Base-by-base conservation (phyloP, 192 early-diverging fungal species). In the Podila clonocystis region DNA sequence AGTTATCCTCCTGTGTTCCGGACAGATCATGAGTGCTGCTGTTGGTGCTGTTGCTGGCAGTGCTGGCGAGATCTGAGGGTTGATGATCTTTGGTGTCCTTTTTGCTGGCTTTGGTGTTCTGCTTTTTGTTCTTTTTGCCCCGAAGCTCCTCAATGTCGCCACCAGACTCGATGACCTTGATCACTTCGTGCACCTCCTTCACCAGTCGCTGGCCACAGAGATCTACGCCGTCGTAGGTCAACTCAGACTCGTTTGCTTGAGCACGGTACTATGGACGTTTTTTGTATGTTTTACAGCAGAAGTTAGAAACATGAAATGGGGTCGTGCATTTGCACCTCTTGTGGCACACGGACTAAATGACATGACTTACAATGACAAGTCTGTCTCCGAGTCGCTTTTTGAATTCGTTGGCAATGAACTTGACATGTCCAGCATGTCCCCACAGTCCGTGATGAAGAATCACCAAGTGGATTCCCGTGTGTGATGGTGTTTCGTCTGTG, bases 391-490 rank as follows among this genome's bases (percentile, higher is more conserved):
- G 65, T 24, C 65, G 41, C 58, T 75, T 24, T 34, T 82, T 59
- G 55, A 92, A 70, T n/a, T 85, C 64, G 5, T 72, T 62, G 22
- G 72, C 84, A 55, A 91, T 69, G 66, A 66, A 83, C 2, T 84
- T 52, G 72, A 93, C 68, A 75, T 92, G 90, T 3, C 17, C 45
- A 6, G 74, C 60, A 36, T 88, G 82, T 3, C 91, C 91, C 90
- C 89, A 93, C 30, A 91, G 79, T 20, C 92, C 92, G 69, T 93
- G 90, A 12, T 85, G 83, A 5, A 91, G 55, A 24, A 93, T 87
- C n/a, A 90, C 55, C 19, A 93, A 74, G 70, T 93, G 91, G 4
- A 74, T 58, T 26, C 73, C 73, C 17, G 33, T 15, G 33, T 72
- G 68, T 29, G 68, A 26, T 19, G 26, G 22, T 4, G 38, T 5